phyloP scores from a whole-genome alignment of 179 eudicot genomes.

The Amaranthus tricolor region DNA sequence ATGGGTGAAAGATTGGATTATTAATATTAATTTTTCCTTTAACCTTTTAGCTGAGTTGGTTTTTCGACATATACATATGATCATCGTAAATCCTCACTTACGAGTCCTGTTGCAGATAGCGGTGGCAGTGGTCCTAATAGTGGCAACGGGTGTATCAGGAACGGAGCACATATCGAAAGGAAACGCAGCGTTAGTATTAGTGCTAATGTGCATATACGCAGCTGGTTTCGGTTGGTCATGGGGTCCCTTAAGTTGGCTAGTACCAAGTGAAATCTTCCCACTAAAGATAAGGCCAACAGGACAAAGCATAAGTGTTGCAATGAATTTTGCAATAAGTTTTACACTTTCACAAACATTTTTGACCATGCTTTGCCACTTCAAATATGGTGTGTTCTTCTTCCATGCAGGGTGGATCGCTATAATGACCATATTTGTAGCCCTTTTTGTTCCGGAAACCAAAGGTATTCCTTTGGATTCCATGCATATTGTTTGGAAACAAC shows the following conservation, averaged over 20 bases:
- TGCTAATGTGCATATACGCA: slow-evolving; percentile 49
- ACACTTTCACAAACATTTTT: slow-evolving; percentile 50
- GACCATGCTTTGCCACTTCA: slow-evolving; percentile 46
- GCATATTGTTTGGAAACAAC: slow-evolving; percentile 46
- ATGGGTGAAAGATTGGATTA: no score
- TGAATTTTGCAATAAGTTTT: slow-evolving; percentile 41
- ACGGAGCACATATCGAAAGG: slow-evolving; percentile 21
- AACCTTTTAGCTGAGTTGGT: no score
- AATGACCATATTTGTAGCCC: slow-evolving; percentile 50
- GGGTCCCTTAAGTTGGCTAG: slow-evolving; percentile 58
- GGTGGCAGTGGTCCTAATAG: slow-evolving; percentile 23
- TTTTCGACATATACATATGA: no score
- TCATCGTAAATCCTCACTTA: not conserved
- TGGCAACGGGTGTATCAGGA: slow-evolving; percentile 32
- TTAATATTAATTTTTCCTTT: no score
- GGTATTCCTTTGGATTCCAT: slow-evolving; percentile 52
- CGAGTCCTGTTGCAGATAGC: slow-evolving; percentile 19
- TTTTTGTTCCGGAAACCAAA: slow-evolving; percentile 46
- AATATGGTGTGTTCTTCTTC: slow-evolving; percentile 49
- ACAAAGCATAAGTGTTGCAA: slow-evolving; percentile 45
- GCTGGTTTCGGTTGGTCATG: slow-evolving; percentile 68
- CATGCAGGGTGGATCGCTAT: slow-evolving; percentile 42
- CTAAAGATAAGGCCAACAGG: slow-evolving; percentile 44
- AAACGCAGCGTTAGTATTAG: slow-evolving; percentile 27
- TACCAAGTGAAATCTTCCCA: slow-evolving; percentile 62